Percentiles rank a stretch among this genome's conserved stretches.
Evolutionary conservation across 2,329 filamentous ascomycete species (phyloP).

Genomic region (Raffaelea ambrosiae): DNA sequence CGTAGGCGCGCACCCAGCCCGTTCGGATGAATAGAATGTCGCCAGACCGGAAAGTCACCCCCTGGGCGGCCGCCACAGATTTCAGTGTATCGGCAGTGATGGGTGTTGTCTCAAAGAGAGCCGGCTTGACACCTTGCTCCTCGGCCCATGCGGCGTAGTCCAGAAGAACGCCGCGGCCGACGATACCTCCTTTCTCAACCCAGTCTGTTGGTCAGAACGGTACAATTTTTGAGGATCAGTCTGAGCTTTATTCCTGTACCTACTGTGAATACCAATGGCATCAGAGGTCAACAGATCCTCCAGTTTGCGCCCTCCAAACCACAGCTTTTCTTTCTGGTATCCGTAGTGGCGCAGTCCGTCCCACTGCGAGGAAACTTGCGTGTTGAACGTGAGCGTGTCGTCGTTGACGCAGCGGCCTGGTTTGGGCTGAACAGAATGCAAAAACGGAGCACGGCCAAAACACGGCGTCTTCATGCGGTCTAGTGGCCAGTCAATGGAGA

Average conservation of each 20-base stretch:
- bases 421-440: neutral
- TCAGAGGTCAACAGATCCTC: constrained; percentile 28
- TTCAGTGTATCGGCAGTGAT: constrained; percentile 35
- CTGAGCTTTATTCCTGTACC: too few species aligned
- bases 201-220: constrained; percentile 19
- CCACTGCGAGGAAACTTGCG: constrained; percentile 36
- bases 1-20: constrained; percentile 38
- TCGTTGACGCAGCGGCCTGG: constrained; percentile 11
- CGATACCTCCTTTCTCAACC: constrained; percentile 27
- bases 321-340: constrained; percentile 12
- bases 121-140: constrained; percentile 17
- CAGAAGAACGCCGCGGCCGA: constrained; percentile 37
- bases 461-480: constrained; percentile 1
- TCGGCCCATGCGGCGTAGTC: constrained; percentile 43
- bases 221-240: too few species aligned
- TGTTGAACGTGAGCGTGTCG: constrained; percentile 35
- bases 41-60: constrained; percentile 32
- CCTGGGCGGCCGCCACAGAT: constrained; percentile 32
- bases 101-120: constrained; percentile 27
- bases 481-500: constrained; percentile 27
- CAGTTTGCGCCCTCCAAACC: neutral
- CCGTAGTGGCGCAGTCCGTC: constrained; percentile 34
- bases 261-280: constrained; percentile 18
- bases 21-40: constrained; percentile 50
- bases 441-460: neutral